phyloP scores from a whole-genome alignment of 1,139 yeast genomes.

The Yamadazyma conglobata region DNA sequence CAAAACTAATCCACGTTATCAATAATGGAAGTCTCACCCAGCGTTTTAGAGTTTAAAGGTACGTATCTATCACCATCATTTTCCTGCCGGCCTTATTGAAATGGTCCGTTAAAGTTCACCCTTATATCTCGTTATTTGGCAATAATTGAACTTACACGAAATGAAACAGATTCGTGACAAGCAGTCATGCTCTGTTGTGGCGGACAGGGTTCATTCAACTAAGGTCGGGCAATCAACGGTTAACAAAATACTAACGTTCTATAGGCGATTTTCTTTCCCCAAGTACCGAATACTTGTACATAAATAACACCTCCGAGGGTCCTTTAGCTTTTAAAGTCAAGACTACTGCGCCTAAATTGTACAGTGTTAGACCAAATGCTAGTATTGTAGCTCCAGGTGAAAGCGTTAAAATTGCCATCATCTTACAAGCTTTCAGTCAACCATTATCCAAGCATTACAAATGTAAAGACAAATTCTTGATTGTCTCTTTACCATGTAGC shows the following conservation, averaged over 20 bases:
- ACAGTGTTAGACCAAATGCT: constrained; percentile 96
- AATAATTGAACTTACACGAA: too few relatives aligned
- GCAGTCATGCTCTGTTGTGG: too few relatives aligned
- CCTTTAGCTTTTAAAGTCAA: constrained; percentile 90
- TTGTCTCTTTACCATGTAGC: constrained; percentile 79
- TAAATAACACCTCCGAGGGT: constrained; percentile 61
- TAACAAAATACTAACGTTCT: neutral
- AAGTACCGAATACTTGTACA: constrained; percentile 64
- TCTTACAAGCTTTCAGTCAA: constrained; percentile 77
- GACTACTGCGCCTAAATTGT: constrained; percentile 95
- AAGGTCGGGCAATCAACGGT: too few relatives aligned
- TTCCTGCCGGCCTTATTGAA: too few relatives aligned
- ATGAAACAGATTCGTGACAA: too few relatives aligned
- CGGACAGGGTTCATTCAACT: too few relatives aligned
- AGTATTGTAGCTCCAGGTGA: constrained; percentile 75
- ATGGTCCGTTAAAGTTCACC: too few relatives aligned
- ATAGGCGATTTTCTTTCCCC: constrained; percentile 69
- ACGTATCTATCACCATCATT: too few relatives aligned
- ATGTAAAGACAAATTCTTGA: constrained; percentile 89
- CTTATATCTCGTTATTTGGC: too few relatives aligned
- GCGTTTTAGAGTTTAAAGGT: constrained; percentile 69
- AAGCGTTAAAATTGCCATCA: constrained; percentile 69
- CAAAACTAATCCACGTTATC: constrained; percentile 3
- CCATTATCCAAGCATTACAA: constrained; percentile 71
- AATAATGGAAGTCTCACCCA: constrained; percentile 59